Percentiles rank a stretch among this genome's conserved stretches.
phyloP scores from a whole-genome alignment of 371 early-diverging fungal genomes.

The Zopfochytrium polystomum region DNA sequence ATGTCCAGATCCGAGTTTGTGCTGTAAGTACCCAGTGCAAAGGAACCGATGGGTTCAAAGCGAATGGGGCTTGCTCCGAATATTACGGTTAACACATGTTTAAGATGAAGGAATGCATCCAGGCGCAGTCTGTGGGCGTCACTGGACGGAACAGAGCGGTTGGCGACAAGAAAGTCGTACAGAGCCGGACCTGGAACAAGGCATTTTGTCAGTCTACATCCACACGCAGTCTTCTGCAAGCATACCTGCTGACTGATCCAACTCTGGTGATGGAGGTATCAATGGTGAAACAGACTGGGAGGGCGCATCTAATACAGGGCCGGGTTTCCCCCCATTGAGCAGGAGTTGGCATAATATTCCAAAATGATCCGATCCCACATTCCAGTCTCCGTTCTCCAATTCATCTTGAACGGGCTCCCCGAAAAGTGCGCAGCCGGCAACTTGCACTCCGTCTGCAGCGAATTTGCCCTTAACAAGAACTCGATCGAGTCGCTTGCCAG shows the following conservation, averaged over 20 bases:
- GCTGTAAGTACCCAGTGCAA: slow-evolving; percentile 9
- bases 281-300: not conserved
- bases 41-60: slow-evolving; percentile 13
- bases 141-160: no score
- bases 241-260: not conserved
- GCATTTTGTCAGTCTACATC: not conserved
- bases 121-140: no score
- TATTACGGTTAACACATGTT: no score
- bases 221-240: not conserved
- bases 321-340: not conserved
- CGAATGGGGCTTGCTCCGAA: slow-evolving; percentile 1
- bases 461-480: not conserved
- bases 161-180: not conserved
- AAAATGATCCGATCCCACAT: slow-evolving; percentile 19
- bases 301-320: not conserved
- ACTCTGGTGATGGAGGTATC: slow-evolving; percentile 3
- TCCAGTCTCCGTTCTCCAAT: no score
- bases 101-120: no score
- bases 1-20: slow-evolving; percentile 11
- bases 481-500: slow-evolving; percentile 7
- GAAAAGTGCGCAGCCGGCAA: no score
- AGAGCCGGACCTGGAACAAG: not conserved
- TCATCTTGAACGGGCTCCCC: no score
- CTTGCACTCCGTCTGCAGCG: no score
- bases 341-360: slow-evolving; percentile 6